Evolutionary conservation across 2,329 filamentous ascomycete species (phyloP), one percentile per base, ranked within the genome.

Genomic region (Exophiala spinifera): DNA sequence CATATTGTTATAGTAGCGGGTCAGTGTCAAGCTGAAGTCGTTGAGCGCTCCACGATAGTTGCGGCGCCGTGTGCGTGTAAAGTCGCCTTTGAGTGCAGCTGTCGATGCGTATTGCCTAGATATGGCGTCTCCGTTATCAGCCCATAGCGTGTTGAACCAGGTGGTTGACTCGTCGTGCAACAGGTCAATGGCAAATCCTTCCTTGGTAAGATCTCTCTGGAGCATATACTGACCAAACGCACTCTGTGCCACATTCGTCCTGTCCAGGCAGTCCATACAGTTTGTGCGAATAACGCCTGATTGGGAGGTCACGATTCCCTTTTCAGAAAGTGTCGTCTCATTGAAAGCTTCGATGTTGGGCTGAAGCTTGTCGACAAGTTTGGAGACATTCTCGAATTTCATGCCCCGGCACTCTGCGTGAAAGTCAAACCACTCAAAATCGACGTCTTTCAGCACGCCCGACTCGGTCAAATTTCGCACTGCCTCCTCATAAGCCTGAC

Each of bases 71-170:
- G 91, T 64, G 42, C 94, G 82, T 1, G 94, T 99, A 67, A 92
- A 99, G 70, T 99, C 94, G 7, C 94, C 94, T 68, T 99, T 99
- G 72, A 99, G 83, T 0, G 94, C 94, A 1, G 91, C 90, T 0
- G 94, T 97, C 8, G 91, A 95, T 1, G 94, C 91, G 70, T 99
- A 99, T 69, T 96, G 92, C 62, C 91, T 91, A 0, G 90, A 95
- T 51, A 97, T 90, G 0, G 91, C 90, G 70, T 99, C 94, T 13
- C 94, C 94, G 63, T 99, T 99, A 68, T 99, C 94, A 0, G 94
- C 94, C 92, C 94, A 99, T 0, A 97, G 77, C 0, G 84, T 91
- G 70, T 99, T 97, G 75, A 97, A 97, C 91, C 92, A 97, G 43
- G 85, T 81, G 4, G 89, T 95, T 51, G 85, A 83, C 53, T 89